Percentiles rank a stretch among this genome's conserved stretches.
Conservation (phyloP, 2,329 filamentous ascomycete species). For the Thermothelomyces thermophilus region DNA sequence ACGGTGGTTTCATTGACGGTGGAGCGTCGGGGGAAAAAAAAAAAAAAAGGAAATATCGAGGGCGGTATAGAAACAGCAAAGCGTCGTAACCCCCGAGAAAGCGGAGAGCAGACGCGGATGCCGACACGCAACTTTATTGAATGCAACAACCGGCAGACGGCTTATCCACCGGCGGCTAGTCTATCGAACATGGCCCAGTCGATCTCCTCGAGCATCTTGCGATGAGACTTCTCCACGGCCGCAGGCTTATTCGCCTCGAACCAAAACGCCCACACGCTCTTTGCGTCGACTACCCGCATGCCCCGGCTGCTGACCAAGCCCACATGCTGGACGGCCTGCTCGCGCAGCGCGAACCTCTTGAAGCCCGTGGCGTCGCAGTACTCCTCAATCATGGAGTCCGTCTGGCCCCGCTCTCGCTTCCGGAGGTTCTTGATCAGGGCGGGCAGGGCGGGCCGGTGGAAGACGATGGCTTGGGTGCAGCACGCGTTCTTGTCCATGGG, state of each 20-base stretch:
- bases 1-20: no score
- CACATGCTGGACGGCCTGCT: slow-evolving; percentile 19
- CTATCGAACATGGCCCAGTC: slow-evolving; percentile 15
- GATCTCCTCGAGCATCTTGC: slow-evolving; percentile 8
- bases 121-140: no score
- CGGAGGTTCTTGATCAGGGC: slow-evolving; percentile 9
- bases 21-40: no score
- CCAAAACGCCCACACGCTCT: slow-evolving; percentile 18
- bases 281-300: not conserved
- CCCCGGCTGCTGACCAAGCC: slow-evolving; percentile 16
- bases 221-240: slow-evolving; percentile 11
- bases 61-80: no score
- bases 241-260: slow-evolving; percentile 13
- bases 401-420: slow-evolving; percentile 12
- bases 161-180: not conserved
- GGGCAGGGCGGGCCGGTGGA: slow-evolving; percentile 13
- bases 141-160: no score
- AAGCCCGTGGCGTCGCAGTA: slow-evolving; percentile 8
- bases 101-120: not conserved
- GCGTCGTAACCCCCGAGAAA: not conserved
- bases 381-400: slow-evolving; percentile 18
- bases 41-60: no score
- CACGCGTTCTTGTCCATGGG: slow-evolving; percentile 17
- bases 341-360: slow-evolving; percentile 15
- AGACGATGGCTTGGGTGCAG: slow-evolving; percentile 18